Conservation (phyloP, 768 basidiomycete species). For the Russula abietina region DNA sequence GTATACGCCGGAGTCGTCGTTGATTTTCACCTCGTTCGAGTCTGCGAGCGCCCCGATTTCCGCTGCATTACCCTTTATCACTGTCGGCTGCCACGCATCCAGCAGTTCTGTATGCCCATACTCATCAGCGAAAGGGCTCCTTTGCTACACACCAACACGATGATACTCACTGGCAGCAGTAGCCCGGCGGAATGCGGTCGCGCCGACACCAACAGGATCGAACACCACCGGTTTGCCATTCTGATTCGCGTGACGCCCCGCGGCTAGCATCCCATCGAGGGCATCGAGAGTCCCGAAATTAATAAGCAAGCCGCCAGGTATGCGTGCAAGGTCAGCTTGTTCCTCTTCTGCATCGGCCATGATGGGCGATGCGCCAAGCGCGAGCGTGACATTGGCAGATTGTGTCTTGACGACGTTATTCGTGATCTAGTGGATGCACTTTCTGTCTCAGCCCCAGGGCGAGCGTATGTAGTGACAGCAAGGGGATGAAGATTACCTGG, state of each 20-base stretch:
- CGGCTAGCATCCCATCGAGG: slow-evolving; percentile 67
- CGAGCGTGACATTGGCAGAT: slow-evolving; percentile 85
- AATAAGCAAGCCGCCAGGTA: slow-evolving; percentile 65
- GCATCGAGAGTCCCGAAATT: slow-evolving; percentile 82
- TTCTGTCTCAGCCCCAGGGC: not conserved
- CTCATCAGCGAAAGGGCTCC: not conserved
- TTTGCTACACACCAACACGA: not conserved
- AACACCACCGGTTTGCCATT: slow-evolving; percentile 74
- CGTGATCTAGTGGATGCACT: slow-evolving; percentile 63
- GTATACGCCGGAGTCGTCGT: not conserved
- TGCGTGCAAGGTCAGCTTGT: slow-evolving; percentile 67
- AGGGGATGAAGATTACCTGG: slow-evolving; percentile 44
- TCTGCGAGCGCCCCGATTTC: slow-evolving; percentile 77
- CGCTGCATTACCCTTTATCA: slow-evolving; percentile 92
- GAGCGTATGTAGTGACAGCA: not conserved
- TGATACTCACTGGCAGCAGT: slow-evolving; percentile 46
- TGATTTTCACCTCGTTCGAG: slow-evolving; percentile 56
- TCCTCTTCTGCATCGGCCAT: slow-evolving; percentile 86
- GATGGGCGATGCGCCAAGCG: slow-evolving; percentile 84
- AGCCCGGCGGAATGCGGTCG: slow-evolving; percentile 62
- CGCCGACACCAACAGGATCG: slow-evolving; percentile 90
- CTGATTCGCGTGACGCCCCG: slow-evolving; percentile 62
- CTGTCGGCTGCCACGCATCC: slow-evolving; percentile 73
- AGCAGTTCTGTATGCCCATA: slow-evolving; percentile 48
- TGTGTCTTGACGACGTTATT: slow-evolving; percentile 86